A percentile compares a stretch with the other conserved stretches of the same genome.
These are phyloP conservation scores for Xylaria scruposa DNA, from an alignment of 495 filamentous ascomycete genomes.

Conservation along the genomic window DNA sequence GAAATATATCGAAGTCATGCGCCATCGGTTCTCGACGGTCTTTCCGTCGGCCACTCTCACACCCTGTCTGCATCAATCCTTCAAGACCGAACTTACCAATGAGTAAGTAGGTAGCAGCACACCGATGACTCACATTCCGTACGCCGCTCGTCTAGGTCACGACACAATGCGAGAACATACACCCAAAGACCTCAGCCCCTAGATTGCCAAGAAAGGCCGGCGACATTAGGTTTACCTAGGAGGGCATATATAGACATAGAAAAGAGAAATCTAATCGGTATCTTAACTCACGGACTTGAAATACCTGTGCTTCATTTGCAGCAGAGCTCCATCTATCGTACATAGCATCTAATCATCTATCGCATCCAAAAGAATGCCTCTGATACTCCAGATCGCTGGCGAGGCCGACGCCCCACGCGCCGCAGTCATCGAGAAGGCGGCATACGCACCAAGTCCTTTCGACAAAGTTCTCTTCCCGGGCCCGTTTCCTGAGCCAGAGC, in stretches of 20 bases:
- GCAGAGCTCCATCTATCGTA: background rate
- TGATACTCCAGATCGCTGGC: slow-evolving; percentile 39
- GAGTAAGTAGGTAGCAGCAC: background rate
- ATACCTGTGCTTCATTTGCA: background rate
- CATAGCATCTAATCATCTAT: background rate
- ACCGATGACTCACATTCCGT: slow-evolving; percentile 8
- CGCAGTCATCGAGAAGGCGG: slow-evolving; percentile 40
- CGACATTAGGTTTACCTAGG: background rate
- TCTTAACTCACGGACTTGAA: background rate
- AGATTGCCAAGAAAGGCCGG: background rate
- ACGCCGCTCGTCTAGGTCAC: background rate
- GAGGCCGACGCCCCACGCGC: slow-evolving; percentile 39
- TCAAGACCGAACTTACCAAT: slow-evolving; percentile 5
- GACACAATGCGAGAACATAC: background rate
- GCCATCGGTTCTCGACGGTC: slow-evolving; percentile 1
- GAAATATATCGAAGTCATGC: background rate
- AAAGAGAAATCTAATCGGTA: background rate
- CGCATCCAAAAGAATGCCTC: slow-evolving; percentile 36
- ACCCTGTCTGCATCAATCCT: background rate
- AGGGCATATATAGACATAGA: background rate
- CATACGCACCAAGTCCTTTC: slow-evolving; percentile 44
- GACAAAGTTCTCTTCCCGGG: slow-evolving; percentile 42
- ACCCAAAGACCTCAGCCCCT: background rate
- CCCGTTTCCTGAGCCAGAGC: slow-evolving; percentile 37
- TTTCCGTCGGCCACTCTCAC: background rate